These are phyloP conservation scores for Zizania latifolia DNA, from an alignment of 176 grass and related monocot species.

Conservation along the genomic window DNA sequence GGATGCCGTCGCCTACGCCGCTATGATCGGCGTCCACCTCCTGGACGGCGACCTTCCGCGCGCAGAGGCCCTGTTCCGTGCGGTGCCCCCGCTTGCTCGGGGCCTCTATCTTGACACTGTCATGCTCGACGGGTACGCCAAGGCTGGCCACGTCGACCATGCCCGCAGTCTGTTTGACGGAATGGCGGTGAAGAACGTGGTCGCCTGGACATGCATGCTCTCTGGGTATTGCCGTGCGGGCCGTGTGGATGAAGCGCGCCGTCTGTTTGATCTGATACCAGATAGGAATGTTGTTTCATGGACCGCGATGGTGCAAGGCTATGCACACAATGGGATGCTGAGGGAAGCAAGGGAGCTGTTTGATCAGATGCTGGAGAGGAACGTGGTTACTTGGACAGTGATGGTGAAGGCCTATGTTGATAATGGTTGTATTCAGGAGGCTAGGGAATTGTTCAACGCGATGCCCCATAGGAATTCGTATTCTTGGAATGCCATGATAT, in stretches of 20 bases:
- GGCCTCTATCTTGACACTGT: neutral
- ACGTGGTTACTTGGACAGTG: conserved; percentile 43
- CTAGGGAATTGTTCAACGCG: conserved; percentile 25
- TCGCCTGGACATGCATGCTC: conserved; percentile 2
- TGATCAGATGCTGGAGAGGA: conserved; percentile 43
- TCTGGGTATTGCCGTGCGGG: conserved; percentile 16
- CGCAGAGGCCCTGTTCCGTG: neutral
- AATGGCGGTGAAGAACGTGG: neutral
- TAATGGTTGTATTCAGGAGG: neutral
- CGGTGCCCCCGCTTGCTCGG: neutral
- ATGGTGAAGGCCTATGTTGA: conserved; percentile 35
- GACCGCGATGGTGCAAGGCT: conserved; percentile 52
- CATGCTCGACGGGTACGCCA: neutral
- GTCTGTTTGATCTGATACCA: conserved; percentile 58
- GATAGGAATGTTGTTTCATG: conserved; percentile 39
- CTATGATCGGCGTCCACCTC: neutral
- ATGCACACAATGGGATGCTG: conserved; percentile 27
- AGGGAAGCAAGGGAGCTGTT: conserved; percentile 45
- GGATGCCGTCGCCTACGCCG: conserved; percentile 9
- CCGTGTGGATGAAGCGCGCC: conserved; percentile 33
- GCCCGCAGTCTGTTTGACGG: conserved; percentile 31
- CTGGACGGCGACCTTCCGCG: neutral
- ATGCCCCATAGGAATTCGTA: conserved; percentile 37
- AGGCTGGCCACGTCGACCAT: conserved; percentile 7
- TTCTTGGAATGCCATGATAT: conserved; percentile 38